Percentiles rank a stretch among this genome's conserved stretches.
These are phyloP conservation scores for Mucor ambiguus DNA, from an alignment of 371 early-diverging fungal genomes.

Conservation along the genomic window DNA sequence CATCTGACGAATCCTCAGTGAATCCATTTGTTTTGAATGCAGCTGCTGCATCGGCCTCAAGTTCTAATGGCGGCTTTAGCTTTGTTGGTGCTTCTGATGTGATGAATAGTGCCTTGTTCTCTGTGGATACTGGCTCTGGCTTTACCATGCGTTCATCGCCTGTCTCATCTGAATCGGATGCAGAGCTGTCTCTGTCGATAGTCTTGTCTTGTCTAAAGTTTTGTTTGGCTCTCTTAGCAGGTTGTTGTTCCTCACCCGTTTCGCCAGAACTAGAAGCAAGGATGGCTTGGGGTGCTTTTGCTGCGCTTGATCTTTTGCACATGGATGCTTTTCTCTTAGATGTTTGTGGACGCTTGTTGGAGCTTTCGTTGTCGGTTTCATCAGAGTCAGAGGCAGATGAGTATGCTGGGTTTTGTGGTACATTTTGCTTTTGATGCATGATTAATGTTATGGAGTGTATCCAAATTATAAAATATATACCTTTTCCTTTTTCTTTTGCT, in stretches of 20 bases:
- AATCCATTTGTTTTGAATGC: not conserved
- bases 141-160: not conserved
- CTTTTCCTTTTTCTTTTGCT: not conserved
- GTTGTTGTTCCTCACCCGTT: conserved; percentile 3
- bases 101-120: not conserved
- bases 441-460: not conserved
- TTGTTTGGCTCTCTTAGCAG: not conserved
- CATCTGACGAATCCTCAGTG: not conserved
- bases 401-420: not conserved
- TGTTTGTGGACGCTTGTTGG: not conserved
- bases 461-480: not conserved
- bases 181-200: not conserved
- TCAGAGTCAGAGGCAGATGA: conserved; percentile 8
- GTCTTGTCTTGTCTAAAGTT: not conserved
- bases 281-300: not conserved
- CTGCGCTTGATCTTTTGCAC: not conserved
- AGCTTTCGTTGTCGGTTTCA: not conserved
- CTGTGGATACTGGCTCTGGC: not conserved
- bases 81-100: not conserved
- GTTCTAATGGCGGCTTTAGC: not conserved
- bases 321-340: not conserved
- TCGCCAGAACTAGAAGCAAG: conserved; percentile 17
- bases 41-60: too few species aligned
- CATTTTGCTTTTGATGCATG: not conserved
- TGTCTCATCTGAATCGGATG: conserved; percentile 15